Base-by-base conservation (phyloP, 257 asterid species). In the Salvia hispanica region DNA sequence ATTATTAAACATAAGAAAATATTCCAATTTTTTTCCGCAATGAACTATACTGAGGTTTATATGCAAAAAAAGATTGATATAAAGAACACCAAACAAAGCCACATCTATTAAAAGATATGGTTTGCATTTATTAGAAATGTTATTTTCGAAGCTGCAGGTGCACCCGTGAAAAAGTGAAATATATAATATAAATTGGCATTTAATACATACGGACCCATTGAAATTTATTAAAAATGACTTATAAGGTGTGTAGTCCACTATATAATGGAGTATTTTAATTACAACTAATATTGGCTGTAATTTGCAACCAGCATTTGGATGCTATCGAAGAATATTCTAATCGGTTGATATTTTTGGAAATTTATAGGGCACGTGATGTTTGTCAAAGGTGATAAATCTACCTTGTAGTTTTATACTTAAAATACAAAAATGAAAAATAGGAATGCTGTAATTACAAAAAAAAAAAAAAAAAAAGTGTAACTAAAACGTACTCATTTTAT, bases 231-330 rank as follows among this genome's bases (percentile, higher is more conserved):
- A 54, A 54, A 33, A 58, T 16, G 66, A 68, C 43, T 45, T 57
- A 6, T 37, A 25, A 0, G 31, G 31, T 25, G 2, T 2, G 48
- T 44, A 57, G 9, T 18, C 0, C 54, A 68, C 37, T 43, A 42
- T n/a, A 13, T 42, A 56, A 44, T 67, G 31, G 31, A 25, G 31
- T 25, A 68, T 33, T 56, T 43, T 31, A 40, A 1, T 15, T 25
- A 25, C 31, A 25, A 39, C 40, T 33, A 45, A 37, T 39, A 2
- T 53, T 33, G 58, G 25, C 9, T 53, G 42, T 7, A 42, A 2
- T 16, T 66, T 16, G 31, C 46, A n/a, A 58, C 58, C 13, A 12
- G 18, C 4, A 9, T 62, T 56, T 54, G 73, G 47, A 56, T 31
- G 9, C 2, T 55, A 67, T 43, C 8, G 21, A 33, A 68, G 8